Evolutionary conservation across 805 yeast species (phyloP).

Genomic region (Teunomyces lycoperdinae): DNA sequence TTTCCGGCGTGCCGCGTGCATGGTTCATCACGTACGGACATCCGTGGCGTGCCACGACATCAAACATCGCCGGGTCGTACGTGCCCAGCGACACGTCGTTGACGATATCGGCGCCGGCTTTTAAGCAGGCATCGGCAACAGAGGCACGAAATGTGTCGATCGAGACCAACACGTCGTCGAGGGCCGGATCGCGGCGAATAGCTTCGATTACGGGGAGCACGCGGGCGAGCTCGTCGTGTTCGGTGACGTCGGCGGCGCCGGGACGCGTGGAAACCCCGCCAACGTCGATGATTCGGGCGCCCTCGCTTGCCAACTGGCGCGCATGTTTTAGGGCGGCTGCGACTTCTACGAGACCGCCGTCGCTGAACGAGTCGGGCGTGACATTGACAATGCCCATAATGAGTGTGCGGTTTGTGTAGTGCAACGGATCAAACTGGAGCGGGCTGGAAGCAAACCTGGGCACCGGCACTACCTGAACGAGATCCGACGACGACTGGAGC

Average conservation of each 20-base stretch:
- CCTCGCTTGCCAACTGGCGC: slow-evolving; percentile 47
- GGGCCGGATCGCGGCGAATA: slow-evolving; percentile 44
- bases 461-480: slow-evolving; percentile 52
- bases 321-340: slow-evolving; percentile 46
- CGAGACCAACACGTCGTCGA: slow-evolving; percentile 55
- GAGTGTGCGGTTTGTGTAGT: slow-evolving; percentile 49
- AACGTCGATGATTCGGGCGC: slow-evolving; percentile 79
- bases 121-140: slow-evolving; percentile 69
- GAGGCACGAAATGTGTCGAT: slow-evolving; percentile 82
- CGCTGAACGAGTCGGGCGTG: slow-evolving; percentile 95
- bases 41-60: slow-evolving; percentile 62
- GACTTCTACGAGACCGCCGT: slow-evolving; percentile 58
- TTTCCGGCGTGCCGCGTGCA: slow-evolving; percentile 75
- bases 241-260: slow-evolving; percentile 59
- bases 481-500: slow-evolving; percentile 49
- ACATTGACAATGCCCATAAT: slow-evolving; percentile 87
- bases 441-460: slow-evolving; percentile 16
- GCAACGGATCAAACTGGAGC: slow-evolving; percentile 44
- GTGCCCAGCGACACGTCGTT: slow-evolving; percentile 87
- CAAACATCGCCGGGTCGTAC: slow-evolving; percentile 63
- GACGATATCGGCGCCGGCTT: slow-evolving; percentile 83
- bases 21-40: slow-evolving; percentile 84
- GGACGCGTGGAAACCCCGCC: slow-evolving; percentile 97
- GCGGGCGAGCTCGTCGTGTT: slow-evolving; percentile 65
- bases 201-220: slow-evolving; percentile 68